phyloP scores from a whole-genome alignment of 805 yeast species.

The Dipodascus geniculatus region DNA sequence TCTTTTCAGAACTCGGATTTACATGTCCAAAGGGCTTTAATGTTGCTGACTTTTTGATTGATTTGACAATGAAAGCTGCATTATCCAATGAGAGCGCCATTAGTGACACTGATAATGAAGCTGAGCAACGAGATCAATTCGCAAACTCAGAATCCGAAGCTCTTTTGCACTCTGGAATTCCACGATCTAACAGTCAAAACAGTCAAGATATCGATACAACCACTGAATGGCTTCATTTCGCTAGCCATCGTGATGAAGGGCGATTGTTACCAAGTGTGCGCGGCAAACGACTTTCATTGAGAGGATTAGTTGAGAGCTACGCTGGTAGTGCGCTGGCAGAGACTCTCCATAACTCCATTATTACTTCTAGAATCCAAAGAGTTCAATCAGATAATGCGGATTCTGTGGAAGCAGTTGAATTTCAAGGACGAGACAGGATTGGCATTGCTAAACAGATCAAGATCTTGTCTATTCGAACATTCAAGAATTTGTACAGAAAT shows the following conservation, averaged over 20 bases:
- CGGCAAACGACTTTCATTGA: slow-evolving; percentile 3
- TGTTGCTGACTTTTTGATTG: slow-evolving; percentile 87
- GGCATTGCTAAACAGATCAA: slow-evolving; percentile 49
- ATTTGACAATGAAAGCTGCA: slow-evolving; percentile 60
- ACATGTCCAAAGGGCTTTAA: slow-evolving; percentile 83
- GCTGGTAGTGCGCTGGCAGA: slow-evolving; percentile 16
- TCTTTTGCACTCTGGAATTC: slow-evolving; percentile 9
- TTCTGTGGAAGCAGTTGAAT: slow-evolving; percentile 1
- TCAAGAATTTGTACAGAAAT: slow-evolving; percentile 84
- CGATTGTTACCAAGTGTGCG: slow-evolving; percentile 14
- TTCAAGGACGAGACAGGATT: slow-evolving; percentile 35
- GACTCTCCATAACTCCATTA: slow-evolving; percentile 16
- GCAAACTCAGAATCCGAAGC: slow-evolving; percentile 6
- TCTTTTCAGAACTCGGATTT: slow-evolving; percentile 65
- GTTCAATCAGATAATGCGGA: background rate
- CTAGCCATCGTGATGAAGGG: slow-evolving; percentile 66
- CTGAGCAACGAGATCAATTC: slow-evolving; percentile 13
- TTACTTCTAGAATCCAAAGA: slow-evolving; percentile 5
- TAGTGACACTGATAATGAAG: slow-evolving; percentile 9
- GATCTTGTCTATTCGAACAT: slow-evolving; percentile 76
- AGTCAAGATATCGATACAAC: slow-evolving; percentile 38
- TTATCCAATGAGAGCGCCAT: slow-evolving; percentile 6
- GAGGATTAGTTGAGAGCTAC: slow-evolving; percentile 22
- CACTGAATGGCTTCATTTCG: slow-evolving; percentile 78
- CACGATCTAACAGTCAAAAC: slow-evolving; percentile 1